Percentiles rank a stretch among this genome's conserved stretches.
These are phyloP conservation scores for Leccinellum rugosiceps DNA, from an alignment of 768 basidiomycete species.

Conservation along the genomic window DNA sequence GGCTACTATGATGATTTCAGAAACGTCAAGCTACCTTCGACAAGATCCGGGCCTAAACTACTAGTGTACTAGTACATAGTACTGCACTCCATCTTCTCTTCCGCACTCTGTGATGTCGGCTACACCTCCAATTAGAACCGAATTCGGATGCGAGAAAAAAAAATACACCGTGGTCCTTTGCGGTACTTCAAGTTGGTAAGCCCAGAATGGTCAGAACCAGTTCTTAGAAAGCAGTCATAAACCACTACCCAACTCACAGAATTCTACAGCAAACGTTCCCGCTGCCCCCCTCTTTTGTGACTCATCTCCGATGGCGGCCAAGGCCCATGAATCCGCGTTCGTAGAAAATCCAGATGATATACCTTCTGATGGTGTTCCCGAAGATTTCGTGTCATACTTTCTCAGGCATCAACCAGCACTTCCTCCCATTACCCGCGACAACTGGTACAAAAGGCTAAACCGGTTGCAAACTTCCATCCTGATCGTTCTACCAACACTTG, in stretches of 20 bases:
- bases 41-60: too few species aligned
- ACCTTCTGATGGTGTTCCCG: background rate
- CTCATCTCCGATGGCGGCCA: background rate
- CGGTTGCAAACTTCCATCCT: conserved; percentile 9
- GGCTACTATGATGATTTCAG: too few species aligned
- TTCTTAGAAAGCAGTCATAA: background rate
- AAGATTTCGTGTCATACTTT: conserved; percentile 9
- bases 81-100: too few species aligned
- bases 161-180: too few species aligned
- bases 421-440: conserved; percentile 8
- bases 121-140: too few species aligned
- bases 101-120: too few species aligned
- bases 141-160: too few species aligned
- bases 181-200: too few species aligned
- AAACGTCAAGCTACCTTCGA: too few species aligned
- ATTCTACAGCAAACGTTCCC: background rate
- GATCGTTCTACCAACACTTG: conserved; percentile 3
- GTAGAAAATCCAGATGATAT: conserved; percentile 6
- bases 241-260: background rate
- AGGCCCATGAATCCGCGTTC: background rate
- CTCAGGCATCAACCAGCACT: conserved; percentile 5
- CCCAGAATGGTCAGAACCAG: too few species aligned
- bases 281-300: background rate
- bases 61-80: too few species aligned
- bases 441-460: conserved; percentile 9